A percentile compares a stretch with the other conserved stretches of the same genome.
These are phyloP conservation scores for Mrakia frigida DNA, from an alignment of 768 basidiomycete species.

Conservation along the genomic window DNA sequence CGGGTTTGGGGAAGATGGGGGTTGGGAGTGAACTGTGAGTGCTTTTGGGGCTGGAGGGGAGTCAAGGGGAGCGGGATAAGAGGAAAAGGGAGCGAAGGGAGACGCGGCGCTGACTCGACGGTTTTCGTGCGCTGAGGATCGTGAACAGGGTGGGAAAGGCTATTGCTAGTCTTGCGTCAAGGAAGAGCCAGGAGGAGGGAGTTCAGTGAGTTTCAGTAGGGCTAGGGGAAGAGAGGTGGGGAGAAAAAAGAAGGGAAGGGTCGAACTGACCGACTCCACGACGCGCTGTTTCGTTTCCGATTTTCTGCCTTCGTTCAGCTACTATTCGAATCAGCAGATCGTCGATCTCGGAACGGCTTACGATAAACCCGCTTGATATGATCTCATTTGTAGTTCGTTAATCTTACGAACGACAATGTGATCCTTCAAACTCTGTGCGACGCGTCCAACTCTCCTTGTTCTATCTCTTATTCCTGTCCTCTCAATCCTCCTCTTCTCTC, in stretches of 20 bases:
- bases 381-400: too few relatives aligned
- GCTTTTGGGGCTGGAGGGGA: too few relatives aligned
- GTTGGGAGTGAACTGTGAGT: constrained; percentile 38
- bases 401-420: too few relatives aligned
- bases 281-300: not conserved
- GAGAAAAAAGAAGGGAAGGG: not conserved
- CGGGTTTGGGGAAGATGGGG: constrained; percentile 28
- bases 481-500: too few relatives aligned
- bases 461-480: too few relatives aligned
- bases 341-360: constrained; percentile 25
- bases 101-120: not conserved
- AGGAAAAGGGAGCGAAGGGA: too few relatives aligned
- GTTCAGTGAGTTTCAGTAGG: constrained; percentile 3
- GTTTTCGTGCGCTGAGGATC: too few relatives aligned
- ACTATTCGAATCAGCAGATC: constrained; percentile 36
- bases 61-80: not conserved
- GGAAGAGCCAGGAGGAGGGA: constrained; percentile 7
- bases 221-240: not conserved
- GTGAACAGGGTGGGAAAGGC: constrained; percentile 37
- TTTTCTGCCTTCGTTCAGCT: constrained; percentile 23
- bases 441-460: too few relatives aligned
- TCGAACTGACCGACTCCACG: not conserved
- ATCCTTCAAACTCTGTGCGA: too few relatives aligned
- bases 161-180: constrained; percentile 36
- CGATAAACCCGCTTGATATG: too few relatives aligned